Evolutionary conservation across 768 basidiomycete genomes (phyloP).

Genomic region (Crepidotus variabilis): DNA sequence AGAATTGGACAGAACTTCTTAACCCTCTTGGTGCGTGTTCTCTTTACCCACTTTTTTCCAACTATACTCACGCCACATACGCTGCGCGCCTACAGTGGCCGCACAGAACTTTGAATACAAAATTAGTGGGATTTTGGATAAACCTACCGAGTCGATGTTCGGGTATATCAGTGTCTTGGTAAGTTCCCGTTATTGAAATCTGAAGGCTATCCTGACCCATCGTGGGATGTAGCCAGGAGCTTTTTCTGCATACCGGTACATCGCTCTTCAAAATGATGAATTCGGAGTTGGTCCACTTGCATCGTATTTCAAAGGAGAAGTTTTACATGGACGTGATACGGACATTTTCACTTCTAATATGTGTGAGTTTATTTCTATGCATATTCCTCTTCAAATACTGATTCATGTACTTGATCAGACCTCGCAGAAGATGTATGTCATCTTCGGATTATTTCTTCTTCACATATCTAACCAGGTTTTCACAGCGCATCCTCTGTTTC

Average conservation of each 20-base stretch:
- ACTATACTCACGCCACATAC: neutral
- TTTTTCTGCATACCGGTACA: constrained; percentile 90
- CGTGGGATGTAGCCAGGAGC: constrained; percentile 65
- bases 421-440: constrained; percentile 85
- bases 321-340: constrained; percentile 76
- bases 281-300: constrained; percentile 83
- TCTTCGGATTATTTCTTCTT: neutral
- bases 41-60: neutral
- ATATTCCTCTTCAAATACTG: neutral
- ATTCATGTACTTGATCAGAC: constrained; percentile 39
- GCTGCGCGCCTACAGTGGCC: constrained; percentile 84
- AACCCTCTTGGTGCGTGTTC: constrained; percentile 72
- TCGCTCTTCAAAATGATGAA: constrained; percentile 84
- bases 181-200: constrained; percentile 13
- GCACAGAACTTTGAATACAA: constrained; percentile 98
- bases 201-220: neutral
- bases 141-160: constrained; percentile 84
- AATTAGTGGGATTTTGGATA: constrained; percentile 86
- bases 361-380: constrained; percentile 50
- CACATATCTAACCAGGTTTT: constrained; percentile 4
- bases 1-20: constrained; percentile 73
- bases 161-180: constrained; percentile 97
- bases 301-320: constrained; percentile 97
- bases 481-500: constrained; percentile 78
- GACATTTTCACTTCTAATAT: constrained; percentile 96